phyloP scores from a whole-genome alignment of 768 basidiomycete genomes.

The Rubroboletus satanas region DNA sequence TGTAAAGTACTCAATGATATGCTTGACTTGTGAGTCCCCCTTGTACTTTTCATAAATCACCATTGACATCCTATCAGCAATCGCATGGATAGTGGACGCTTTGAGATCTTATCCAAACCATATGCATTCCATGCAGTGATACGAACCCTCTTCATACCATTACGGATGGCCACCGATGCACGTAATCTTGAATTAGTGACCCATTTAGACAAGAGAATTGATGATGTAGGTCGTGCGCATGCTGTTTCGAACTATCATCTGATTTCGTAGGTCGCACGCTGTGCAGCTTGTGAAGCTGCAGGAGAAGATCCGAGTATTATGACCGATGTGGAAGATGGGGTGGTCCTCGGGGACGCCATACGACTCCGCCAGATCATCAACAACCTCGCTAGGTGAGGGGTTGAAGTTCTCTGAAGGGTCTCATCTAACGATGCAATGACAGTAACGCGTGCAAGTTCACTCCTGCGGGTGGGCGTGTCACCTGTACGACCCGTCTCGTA shows the following conservation, averaged over 20 bases:
- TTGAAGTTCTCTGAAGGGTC: background rate
- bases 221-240: conserved; percentile 39
- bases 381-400: conserved; percentile 67
- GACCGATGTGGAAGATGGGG: conserved; percentile 45
- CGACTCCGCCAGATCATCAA: conserved; percentile 78
- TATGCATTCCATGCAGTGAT: conserved; percentile 78
- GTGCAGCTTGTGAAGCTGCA: conserved; percentile 56
- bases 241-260: background rate
- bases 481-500: conserved; percentile 63
- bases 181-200: conserved; percentile 63
- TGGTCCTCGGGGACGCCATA: conserved; percentile 82
- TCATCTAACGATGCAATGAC: background rate
- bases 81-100: conserved; percentile 83
- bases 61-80: conserved; percentile 43
- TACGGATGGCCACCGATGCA: conserved; percentile 64
- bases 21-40: conserved; percentile 61
- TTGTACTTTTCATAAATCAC: background rate
- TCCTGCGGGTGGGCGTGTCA: conserved; percentile 61
- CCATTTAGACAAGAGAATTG: conserved; percentile 64
- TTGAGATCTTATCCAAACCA: conserved; percentile 64
- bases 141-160: conserved; percentile 66
- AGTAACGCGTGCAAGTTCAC: conserved; percentile 84
- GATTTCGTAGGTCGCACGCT: conserved; percentile 48
- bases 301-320: conserved; percentile 38
- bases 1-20: conserved; percentile 71